Evolutionary conservation across 2,329 filamentous ascomycete genomes (phyloP).

Genomic region (Rugonectria rugulosa): DNA sequence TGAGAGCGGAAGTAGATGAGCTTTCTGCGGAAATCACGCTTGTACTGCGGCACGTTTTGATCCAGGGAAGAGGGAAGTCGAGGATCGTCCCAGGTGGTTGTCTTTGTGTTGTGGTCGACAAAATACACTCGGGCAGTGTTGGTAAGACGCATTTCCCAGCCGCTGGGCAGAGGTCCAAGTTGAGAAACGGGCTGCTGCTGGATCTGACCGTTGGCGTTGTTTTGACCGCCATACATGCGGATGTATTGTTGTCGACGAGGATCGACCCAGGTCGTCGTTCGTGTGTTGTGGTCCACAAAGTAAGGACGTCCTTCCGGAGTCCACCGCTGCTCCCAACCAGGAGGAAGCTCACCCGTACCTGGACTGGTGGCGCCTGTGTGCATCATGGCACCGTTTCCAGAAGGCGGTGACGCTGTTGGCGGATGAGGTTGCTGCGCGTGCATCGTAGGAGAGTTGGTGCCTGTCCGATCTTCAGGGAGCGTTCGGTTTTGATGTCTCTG

Average conservation of each 20-base stretch:
- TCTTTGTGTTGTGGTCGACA: conserved; percentile 99
- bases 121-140: conserved; percentile 99
- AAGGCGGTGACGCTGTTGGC: conserved; percentile 45
- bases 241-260: conserved; percentile 98
- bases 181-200: conserved; percentile 98
- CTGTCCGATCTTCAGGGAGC: conserved; percentile 92
- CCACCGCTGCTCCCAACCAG: conserved; percentile 95
- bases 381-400: conserved; percentile 79
- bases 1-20: conserved; percentile 99
- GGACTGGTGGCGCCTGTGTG: conserved; percentile 92
- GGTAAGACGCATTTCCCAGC: conserved; percentile 99
- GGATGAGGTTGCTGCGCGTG: conserved; percentile 58
- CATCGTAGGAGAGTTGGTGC: conserved; percentile 87
- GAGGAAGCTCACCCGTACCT: conserved; percentile 91
- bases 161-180: conserved; percentile 91
- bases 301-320: conserved; percentile 95
- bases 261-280: conserved; percentile 98
- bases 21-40: conserved; percentile 97
- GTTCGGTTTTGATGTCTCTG: conserved; percentile 95
- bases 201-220: conserved; percentile 83
- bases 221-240: conserved; percentile 92
- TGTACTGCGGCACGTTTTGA: conserved; percentile 98
- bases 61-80: conserved; percentile 93
- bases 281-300: conserved; percentile 98
- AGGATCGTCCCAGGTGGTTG: conserved; percentile 98